A percentile compares a stretch with the other conserved stretches of the same genome.
Conservation (phyloP, 2,329 filamentous ascomycete genomes). For the Cladosporium sp. region DNA sequence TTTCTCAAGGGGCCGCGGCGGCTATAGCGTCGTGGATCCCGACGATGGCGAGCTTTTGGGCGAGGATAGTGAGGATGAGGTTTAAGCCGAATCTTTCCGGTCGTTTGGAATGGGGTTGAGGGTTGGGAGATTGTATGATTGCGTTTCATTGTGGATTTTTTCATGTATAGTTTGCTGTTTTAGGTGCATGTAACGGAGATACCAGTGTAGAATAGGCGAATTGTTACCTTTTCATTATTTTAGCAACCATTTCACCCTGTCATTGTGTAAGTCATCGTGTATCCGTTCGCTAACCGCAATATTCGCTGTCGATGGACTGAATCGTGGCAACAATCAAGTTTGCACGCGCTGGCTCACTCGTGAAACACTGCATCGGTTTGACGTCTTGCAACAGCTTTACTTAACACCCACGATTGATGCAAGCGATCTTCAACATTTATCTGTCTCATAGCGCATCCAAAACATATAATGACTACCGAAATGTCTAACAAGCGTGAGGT, state of each 20-base stretch:
- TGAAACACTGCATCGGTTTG: no score
- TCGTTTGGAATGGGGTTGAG: background rate
- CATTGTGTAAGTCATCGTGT: no score
- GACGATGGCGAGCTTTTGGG: constrained; percentile 93
- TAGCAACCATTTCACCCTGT: no score
- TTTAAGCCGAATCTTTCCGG: constrained; percentile 29
- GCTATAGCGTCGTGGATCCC: constrained; percentile 84
- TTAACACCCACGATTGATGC: no score
- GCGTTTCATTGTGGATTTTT: background rate
- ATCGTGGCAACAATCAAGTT: no score
- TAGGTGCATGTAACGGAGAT: background rate
- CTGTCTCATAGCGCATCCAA: no score
- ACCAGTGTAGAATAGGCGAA: background rate
- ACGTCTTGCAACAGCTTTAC: no score
- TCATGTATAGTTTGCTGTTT: background rate
- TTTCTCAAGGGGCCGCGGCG: constrained; percentile 80
- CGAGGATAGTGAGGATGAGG: constrained; percentile 90
- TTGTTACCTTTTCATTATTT: background rate
- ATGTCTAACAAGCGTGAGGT: background rate
- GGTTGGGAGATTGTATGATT: background rate
- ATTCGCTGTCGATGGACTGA: no score
- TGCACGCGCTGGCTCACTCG: no score
- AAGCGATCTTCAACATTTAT: no score
- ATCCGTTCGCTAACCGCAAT: no score
- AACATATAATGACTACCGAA: background rate